Conservation (phyloP, 2,329 filamentous ascomycete genomes). For the Diplodia scrobiculata region DNA sequence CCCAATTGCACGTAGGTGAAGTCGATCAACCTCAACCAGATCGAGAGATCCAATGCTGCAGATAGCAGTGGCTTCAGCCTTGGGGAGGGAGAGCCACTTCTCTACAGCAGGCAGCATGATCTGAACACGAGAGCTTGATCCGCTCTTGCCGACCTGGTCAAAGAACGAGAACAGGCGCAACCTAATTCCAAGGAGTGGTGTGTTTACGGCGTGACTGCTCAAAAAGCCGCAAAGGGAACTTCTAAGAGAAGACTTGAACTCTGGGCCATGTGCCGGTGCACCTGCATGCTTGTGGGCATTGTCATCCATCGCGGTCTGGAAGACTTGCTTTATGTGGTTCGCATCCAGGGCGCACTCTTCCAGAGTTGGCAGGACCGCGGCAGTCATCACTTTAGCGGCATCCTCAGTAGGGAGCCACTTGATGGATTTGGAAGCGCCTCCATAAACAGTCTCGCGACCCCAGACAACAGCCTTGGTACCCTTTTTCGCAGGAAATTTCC, state of each 20-base stretch:
- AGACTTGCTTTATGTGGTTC: slow-evolving; percentile 65
- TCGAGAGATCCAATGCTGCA: slow-evolving; percentile 56
- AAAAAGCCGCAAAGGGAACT: slow-evolving; percentile 70
- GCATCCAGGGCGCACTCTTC: slow-evolving; percentile 86
- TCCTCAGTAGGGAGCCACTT: slow-evolving; percentile 63
- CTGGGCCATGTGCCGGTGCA: slow-evolving; percentile 38
- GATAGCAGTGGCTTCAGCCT: slow-evolving; percentile 54
- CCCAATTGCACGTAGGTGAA: slow-evolving; percentile 57
- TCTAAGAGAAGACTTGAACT: slow-evolving; percentile 65
- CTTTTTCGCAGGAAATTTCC: slow-evolving; percentile 29
- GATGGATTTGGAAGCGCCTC: slow-evolving; percentile 52
- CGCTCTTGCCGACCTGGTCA: slow-evolving; percentile 70
- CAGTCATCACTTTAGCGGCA: slow-evolving; percentile 62
- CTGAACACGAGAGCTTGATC: slow-evolving; percentile 71
- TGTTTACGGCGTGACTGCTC: slow-evolving; percentile 68
- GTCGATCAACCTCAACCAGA: slow-evolving; percentile 53
- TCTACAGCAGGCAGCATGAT: slow-evolving; percentile 74
- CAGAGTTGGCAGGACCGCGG: slow-evolving; percentile 70
- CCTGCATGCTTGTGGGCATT: slow-evolving; percentile 38
- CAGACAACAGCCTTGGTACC: slow-evolving; percentile 47
- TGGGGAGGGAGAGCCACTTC: slow-evolving; percentile 64
- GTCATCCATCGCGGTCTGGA: slow-evolving; percentile 64
- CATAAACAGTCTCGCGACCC: slow-evolving; percentile 59
- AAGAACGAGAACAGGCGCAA: slow-evolving; percentile 70
- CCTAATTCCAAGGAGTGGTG: slow-evolving; percentile 71